Evolutionary conservation across 768 basidiomycete genomes (phyloP), one percentile per base, ranked within the genome.

Genomic region (Tubosaeta sp.): DNA sequence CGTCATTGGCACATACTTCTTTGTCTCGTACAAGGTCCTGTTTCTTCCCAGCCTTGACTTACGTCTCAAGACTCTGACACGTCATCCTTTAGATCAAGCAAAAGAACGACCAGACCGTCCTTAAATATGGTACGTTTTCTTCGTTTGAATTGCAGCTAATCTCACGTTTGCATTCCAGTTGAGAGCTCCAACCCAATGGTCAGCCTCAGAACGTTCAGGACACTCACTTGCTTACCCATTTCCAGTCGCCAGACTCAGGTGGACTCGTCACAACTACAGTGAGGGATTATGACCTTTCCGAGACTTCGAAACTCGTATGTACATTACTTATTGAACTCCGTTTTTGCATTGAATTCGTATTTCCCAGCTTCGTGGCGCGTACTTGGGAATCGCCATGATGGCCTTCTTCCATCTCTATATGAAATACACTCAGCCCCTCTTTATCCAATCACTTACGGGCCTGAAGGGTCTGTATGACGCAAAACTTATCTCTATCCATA

Each of bases 401-500:
- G 78, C 64, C 52, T 86, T 94, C 77, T 83, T 97, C 76, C 95
- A 99, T 74, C 54, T 87, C 46, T 98, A 97, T 80, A 76, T 98
- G 73, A 83, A 89, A 67, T 97, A 90, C 80, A 94, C 93, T 7
- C 94, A 95, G 65, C 95, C 95, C 7, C 82, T 98, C 58, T 95
- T 97, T 73, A 87, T 97, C 58, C 95, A 97, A 69, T 81, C 81
- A 12, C 79, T 99, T 59, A 96, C 95, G 92, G 90, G 90, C n/a
- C 51, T 96, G 63, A 98, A 99, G 76, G 80, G 78, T 39, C 69
- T 94, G 25, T 90, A 87, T 69, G 94, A 97, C 62, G 84, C 88
- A 51, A 92, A 92, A 66, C 80, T 81, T 16, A 79, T 94, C 56
- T 77, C 84, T 34, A 86, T 99, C 53, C 86, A 95, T 74, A 40